phyloP scores from a whole-genome alignment of 768 basidiomycete species.

The Lactifluus pinguis region DNA sequence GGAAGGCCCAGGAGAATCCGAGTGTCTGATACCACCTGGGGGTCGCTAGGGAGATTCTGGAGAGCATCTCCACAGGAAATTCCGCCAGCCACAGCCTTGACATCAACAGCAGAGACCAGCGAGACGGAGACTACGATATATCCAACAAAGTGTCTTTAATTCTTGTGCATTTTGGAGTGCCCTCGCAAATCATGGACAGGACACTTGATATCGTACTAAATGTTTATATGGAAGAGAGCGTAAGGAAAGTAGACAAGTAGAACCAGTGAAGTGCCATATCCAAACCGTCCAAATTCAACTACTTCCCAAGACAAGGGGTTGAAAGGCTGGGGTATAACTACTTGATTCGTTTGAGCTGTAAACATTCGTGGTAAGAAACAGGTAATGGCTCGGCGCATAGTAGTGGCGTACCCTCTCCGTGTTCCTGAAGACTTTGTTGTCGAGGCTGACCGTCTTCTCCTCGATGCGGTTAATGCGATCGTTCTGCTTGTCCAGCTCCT shows the following conservation, averaged over 20 bases:
- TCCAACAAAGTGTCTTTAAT: not conserved
- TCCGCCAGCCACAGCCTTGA: too few relatives aligned
- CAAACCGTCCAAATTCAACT: not conserved
- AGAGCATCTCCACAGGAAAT: too few relatives aligned
- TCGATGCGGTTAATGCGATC: constrained; percentile 64
- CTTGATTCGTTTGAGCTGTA: constrained; percentile 32
- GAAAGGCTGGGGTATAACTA: constrained; percentile 13
- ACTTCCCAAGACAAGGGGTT: not conserved
- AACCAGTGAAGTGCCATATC: not conserved
- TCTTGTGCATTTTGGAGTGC: not conserved
- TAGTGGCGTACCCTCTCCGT: constrained; percentile 58
- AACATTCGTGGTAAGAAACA: constrained; percentile 2
- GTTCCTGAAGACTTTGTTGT: constrained; percentile 68
- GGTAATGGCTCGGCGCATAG: not conserved
- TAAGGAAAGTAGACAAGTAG: not conserved
- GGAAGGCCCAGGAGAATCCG: too few relatives aligned
- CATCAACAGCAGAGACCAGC: too few relatives aligned
- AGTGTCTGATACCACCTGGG: too few relatives aligned
- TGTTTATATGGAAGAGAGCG: not conserved
- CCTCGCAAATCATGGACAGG: not conserved
- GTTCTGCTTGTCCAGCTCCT: constrained; percentile 87
- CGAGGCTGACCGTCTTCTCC: constrained; percentile 67
- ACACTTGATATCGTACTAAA: not conserved
- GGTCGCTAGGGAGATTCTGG: too few relatives aligned
- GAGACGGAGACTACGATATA: too few relatives aligned